Percentiles rank a stretch among this genome's conserved stretches.
These are phyloP conservation scores for Tetradesmus lagerheimii DNA, from an alignment of 139 green algal genomes.

Conservation along the genomic window DNA sequence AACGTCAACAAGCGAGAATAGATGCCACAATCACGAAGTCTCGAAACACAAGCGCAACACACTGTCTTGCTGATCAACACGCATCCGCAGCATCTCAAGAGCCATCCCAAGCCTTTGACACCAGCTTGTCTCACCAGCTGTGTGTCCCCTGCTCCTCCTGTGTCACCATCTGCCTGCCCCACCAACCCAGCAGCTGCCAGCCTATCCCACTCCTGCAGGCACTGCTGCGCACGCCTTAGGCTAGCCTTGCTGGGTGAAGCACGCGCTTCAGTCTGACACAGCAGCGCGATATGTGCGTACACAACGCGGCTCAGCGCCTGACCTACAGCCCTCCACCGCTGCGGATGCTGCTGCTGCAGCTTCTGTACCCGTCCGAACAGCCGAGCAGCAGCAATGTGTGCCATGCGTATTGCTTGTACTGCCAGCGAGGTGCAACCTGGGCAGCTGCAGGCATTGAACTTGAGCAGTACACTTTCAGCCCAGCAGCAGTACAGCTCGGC, in stretches of 20 bases:
- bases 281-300: conserved; percentile 73
- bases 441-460: conserved; percentile 77
- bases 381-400: conserved; percentile 66
- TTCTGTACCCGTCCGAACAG: conserved; percentile 68
- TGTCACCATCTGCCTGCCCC: background rate
- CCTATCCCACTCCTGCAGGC: conserved; percentile 78
- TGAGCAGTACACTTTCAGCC: conserved; percentile 77
- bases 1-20: too few species aligned
- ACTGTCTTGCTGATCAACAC: too few species aligned
- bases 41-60: too few species aligned
- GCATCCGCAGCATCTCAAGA: too few species aligned
- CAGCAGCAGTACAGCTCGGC: conserved; percentile 77
- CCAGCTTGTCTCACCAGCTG: background rate
- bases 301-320: conserved; percentile 65
- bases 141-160: background rate
- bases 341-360: conserved; percentile 36
- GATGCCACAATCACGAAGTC: too few species aligned
- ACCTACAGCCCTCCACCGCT: conserved; percentile 61
- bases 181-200: conserved; percentile 62
- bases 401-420: conserved; percentile 70
- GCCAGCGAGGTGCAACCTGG: conserved; percentile 71
- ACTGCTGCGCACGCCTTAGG: conserved; percentile 75
- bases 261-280: conserved; percentile 76
- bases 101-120: background rate
- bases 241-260: conserved; percentile 65